Conservation (phyloP, 345 rosid species). For the Fremontodendron californicum region DNA sequence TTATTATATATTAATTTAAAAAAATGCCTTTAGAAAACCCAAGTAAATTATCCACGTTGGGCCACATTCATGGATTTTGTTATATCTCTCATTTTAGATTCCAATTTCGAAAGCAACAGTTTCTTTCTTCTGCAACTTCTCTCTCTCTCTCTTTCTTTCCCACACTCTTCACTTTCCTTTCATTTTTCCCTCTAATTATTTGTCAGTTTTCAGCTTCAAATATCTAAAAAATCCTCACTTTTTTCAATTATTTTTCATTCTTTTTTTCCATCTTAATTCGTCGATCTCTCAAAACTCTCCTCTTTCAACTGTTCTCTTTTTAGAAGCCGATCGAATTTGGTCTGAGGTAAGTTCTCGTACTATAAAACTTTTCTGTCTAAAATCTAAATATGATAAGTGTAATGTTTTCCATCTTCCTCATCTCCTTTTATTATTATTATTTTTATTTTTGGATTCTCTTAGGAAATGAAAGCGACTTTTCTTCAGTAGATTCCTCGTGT, state of each 20-base stretch:
- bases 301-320: background rate
- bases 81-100: background rate
- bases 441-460: background rate
- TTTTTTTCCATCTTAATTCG: background rate
- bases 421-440: background rate
- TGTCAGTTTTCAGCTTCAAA: background rate
- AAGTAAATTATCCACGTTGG: background rate
- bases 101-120: background rate
- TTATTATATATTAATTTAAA: too few species aligned
- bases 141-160: background rate
- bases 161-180: background rate
- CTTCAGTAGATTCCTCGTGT: background rate
- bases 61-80: background rate
- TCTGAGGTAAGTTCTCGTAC: background rate
- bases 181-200: background rate
- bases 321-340: background rate
- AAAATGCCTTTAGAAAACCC: too few species aligned
- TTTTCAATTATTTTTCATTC: background rate
- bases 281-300: background rate
- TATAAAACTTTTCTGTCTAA: background rate
- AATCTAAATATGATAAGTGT: background rate
- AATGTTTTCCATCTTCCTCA: background rate
- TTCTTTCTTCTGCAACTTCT: constrained; percentile 5
- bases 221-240: too few species aligned
- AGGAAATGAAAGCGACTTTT: background rate